Conservation (phyloP, 202 grass and related monocot species). For the Digitaria exilis region DNA sequence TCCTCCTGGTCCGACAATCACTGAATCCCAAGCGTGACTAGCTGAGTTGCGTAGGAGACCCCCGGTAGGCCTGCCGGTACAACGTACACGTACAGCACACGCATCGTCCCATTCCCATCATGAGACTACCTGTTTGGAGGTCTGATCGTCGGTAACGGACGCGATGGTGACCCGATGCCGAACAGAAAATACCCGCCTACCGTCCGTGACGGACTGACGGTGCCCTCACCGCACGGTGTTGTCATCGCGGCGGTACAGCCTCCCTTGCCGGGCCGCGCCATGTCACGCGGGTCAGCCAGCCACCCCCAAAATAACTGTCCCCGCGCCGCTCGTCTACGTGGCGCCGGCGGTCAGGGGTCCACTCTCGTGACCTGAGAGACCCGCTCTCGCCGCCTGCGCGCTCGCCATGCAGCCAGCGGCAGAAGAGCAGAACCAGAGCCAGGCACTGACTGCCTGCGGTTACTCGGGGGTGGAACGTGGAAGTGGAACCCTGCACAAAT, state of each 20-base stretch:
- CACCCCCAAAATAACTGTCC: conserved; percentile 2
- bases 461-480: not conserved
- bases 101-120: not conserved
- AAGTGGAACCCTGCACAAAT: not conserved
- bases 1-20: not conserved
- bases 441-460: not conserved
- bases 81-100: not conserved
- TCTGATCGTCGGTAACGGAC: not conserved
- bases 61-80: not conserved
- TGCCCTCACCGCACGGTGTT: not conserved
- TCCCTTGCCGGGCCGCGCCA: not conserved
- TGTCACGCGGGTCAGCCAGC: conserved; percentile 36
- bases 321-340: conserved; percentile 12
- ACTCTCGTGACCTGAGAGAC: conserved; percentile 24
- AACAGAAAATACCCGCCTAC: not conserved
- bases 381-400: not conserved
- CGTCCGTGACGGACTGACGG: not conserved
- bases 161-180: not conserved
- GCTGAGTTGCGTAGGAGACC: too few species aligned
- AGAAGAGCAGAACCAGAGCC: not conserved
- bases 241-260: not conserved
- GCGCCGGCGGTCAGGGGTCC: not conserved
- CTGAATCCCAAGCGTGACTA: too few species aligned
- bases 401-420: conserved; percentile 1
- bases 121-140: too few species aligned